These are phyloP conservation scores for Vaccinium darrowii DNA, from an alignment of 148 eudicot species.

Conservation along the genomic window DNA sequence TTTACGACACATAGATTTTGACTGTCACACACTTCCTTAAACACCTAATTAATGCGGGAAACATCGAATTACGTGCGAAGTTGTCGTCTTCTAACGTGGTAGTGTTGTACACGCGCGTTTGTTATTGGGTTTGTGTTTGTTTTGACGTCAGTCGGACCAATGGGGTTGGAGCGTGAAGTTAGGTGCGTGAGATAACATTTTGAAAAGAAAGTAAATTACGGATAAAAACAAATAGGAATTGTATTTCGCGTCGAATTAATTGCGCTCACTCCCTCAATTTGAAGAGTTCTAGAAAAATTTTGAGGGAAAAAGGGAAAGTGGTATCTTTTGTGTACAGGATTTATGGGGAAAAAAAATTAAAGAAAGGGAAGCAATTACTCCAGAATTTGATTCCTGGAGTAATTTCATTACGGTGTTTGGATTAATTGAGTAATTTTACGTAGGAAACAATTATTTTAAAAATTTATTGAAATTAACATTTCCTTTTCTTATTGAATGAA, in stretches of 20 bases:
- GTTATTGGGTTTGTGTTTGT: background rate
- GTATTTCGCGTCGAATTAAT: too few relatives aligned
- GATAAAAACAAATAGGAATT: background rate
- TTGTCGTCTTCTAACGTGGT: background rate
- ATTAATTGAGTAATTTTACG: too few relatives aligned
- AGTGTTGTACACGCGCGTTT: background rate
- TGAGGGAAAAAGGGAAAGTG: background rate
- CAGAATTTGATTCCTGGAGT: too few relatives aligned
- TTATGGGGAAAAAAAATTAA: background rate
- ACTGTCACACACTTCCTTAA: slow-evolving; percentile 1
- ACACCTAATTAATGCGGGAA: background rate
- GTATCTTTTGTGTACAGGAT: too few relatives aligned
- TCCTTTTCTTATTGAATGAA: too few relatives aligned
- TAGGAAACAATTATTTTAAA: too few relatives aligned
- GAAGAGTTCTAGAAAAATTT: background rate
- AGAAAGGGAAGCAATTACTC: background rate
- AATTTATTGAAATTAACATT: too few relatives aligned
- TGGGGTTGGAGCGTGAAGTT: background rate
- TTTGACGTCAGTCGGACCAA: background rate
- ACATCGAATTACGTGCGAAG: background rate
- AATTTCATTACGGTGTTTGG: too few relatives aligned
- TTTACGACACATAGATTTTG: background rate
- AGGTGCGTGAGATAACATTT: background rate
- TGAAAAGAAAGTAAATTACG: background rate
- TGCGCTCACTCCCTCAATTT: background rate